Percentiles rank a stretch among this genome's conserved stretches.
These are phyloP conservation scores for Raddia distichophylla DNA, from an alignment of 176 grass and related monocot species.

Conservation along the genomic window DNA sequence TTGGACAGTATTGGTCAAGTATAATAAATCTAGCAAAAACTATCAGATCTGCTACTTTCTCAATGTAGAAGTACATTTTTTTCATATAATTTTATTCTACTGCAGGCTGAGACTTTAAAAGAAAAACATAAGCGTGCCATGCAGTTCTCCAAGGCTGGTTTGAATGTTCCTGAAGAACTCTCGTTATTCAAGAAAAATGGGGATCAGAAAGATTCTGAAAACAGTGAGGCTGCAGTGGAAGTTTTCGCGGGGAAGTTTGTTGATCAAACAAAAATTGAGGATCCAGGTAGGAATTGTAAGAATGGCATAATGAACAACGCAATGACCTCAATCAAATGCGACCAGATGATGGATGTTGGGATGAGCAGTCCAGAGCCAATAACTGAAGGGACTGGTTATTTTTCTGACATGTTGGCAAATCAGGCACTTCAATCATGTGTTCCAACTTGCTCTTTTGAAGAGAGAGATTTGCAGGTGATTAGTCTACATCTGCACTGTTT, in stretches of 20 bases:
- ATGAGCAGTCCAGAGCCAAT: slow-evolving; percentile 17
- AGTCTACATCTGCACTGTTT: not conserved
- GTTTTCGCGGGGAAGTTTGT: slow-evolving; percentile 5
- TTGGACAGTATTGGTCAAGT: slow-evolving; percentile 91
- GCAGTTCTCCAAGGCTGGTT: slow-evolving; percentile 78
- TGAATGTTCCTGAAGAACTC: slow-evolving; percentile 71
- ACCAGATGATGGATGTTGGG: slow-evolving; percentile 29
- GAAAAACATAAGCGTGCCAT: slow-evolving; percentile 71
- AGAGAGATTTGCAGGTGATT: slow-evolving; percentile 48
- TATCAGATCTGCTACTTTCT: slow-evolving; percentile 5
- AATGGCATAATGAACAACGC: slow-evolving; percentile 20
- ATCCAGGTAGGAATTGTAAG: not conserved
- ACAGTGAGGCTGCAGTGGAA: slow-evolving; percentile 28
- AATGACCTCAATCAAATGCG: slow-evolving; percentile 5
- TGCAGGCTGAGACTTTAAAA: slow-evolving; percentile 80
- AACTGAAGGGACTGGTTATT: slow-evolving; percentile 32
- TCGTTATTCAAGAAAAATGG: slow-evolving; percentile 60
- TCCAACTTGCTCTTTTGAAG: slow-evolving; percentile 35
- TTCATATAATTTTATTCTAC: slow-evolving; percentile 14
- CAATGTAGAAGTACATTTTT: not conserved
- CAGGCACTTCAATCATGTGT: slow-evolving; percentile 34
- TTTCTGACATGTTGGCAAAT: slow-evolving; percentile 29
- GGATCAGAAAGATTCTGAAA: slow-evolving; percentile 32
- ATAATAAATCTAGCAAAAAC: slow-evolving; percentile 10
- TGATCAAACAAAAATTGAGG: slow-evolving; percentile 26